A percentile compares a stretch with the other conserved stretches of the same genome.
Evolutionary conservation across 225 moss, liverwort and hornwort genomes (phyloP).

Genomic region (Marchantia polymorpha): DNA sequence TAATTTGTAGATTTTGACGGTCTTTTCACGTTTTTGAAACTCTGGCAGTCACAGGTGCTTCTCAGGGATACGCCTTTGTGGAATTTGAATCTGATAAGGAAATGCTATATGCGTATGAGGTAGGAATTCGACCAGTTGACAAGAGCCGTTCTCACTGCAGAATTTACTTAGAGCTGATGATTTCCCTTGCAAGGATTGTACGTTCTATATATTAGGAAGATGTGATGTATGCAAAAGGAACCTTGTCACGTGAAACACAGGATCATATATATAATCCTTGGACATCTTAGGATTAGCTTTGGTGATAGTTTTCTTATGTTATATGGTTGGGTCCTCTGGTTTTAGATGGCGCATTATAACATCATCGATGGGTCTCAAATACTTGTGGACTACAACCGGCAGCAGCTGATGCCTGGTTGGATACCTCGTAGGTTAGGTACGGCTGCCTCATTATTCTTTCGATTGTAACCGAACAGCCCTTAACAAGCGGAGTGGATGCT

Average conservation of each 20-base stretch:
- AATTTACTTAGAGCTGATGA: background rate
- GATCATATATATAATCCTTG: too few relatives aligned
- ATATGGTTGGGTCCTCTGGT: background rate
- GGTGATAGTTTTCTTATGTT: background rate
- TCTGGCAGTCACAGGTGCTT: constrained; percentile 83
- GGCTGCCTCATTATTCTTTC: background rate
- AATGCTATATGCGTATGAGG: constrained; percentile 85
- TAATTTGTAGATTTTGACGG: background rate
- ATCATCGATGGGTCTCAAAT: constrained; percentile 64
- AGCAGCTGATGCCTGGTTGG: constrained; percentile 95
- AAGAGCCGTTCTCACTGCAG: background rate
- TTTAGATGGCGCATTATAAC: constrained; percentile 61
- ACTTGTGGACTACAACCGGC: constrained; percentile 94
- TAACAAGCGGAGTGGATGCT: too few relatives aligned
- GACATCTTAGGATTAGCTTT: background rate
- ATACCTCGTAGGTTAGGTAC: constrained; percentile 94
- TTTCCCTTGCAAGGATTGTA: background rate
- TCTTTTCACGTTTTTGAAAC: background rate
- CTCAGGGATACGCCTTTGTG: constrained; percentile 92
- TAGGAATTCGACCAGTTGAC: constrained; percentile 6
- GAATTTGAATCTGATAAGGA: constrained; percentile 82
- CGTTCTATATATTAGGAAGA: background rate
- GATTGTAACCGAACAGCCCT: too few relatives aligned
- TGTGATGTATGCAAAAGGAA: too few relatives aligned
- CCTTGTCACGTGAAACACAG: too few relatives aligned